These are phyloP conservation scores for Protomyces inouyei DNA, from an alignment of 1,139 yeast species.

Conservation along the genomic window DNA sequence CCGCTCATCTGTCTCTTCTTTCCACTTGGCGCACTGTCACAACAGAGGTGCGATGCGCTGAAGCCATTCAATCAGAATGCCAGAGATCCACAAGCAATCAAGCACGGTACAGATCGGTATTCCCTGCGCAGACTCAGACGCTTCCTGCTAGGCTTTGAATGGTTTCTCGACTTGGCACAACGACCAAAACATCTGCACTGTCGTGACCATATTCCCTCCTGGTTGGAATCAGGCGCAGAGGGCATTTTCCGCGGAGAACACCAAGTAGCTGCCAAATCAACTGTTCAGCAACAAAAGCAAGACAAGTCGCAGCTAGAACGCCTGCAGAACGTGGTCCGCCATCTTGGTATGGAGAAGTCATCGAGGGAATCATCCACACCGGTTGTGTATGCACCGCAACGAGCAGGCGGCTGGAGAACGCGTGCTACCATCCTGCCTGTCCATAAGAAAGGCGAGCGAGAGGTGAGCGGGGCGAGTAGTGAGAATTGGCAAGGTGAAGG, in stretches of 20 bases:
- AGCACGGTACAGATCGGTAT: not conserved
- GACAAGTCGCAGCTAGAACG: not conserved
- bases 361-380: not conserved
- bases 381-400: not conserved
- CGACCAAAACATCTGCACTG: not conserved
- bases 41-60: not conserved
- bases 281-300: not conserved
- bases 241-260: not conserved
- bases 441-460: not conserved
- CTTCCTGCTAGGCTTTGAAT: not conserved
- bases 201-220: not conserved
- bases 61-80: not conserved
- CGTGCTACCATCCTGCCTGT: not conserved
- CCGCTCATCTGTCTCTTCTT: not conserved
- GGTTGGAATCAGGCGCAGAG: not conserved
- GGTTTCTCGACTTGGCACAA: not conserved
- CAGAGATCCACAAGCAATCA: not conserved
- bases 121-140: not conserved
- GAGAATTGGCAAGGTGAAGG: not conserved
- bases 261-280: not conserved
- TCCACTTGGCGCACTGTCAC: not conserved
- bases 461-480: not conserved
- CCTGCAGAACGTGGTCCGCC: not conserved
- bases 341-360: not conserved
- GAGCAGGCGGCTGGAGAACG: not conserved